Percentiles rank a stretch among this genome's conserved stretches.
Evolutionary conservation across 2,329 filamentous ascomycete species (phyloP).

Genomic region (Fusarium sacchari): DNA sequence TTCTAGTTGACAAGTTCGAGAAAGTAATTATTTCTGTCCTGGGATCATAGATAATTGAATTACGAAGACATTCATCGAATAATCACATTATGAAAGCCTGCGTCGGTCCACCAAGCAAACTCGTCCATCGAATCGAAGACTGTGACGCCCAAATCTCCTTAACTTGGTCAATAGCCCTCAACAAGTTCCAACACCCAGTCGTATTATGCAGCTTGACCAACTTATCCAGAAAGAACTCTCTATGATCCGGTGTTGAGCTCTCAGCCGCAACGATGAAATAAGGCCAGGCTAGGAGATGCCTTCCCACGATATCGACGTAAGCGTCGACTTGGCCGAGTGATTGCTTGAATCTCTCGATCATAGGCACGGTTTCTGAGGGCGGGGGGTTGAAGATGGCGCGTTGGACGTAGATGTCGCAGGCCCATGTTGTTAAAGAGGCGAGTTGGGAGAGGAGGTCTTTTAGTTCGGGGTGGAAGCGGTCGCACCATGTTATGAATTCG

Average conservation of each 20-base stretch:
- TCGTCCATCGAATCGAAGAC: constrained; percentile 37
- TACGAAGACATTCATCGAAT: too few species aligned
- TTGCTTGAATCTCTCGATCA: constrained; percentile 33
- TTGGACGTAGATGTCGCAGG: constrained; percentile 37
- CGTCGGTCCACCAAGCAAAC: constrained; percentile 34
- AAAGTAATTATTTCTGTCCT: constrained; percentile 9
- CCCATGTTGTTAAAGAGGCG: constrained; percentile 27
- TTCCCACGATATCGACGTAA: constrained; percentile 32
- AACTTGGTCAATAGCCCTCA: constrained; percentile 38
- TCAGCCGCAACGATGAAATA: constrained; percentile 39
- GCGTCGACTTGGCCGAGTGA: constrained; percentile 27
- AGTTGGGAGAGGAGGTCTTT: constrained; percentile 27
- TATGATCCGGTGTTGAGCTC: constrained; percentile 30
- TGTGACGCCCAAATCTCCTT: constrained; percentile 39
- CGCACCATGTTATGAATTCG: constrained; percentile 36
- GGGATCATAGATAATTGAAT: neutral
- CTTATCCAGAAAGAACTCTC: constrained; percentile 35
- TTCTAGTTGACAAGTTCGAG: constrained; percentile 11
- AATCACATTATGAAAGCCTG: constrained; percentile 40
- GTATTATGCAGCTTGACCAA: constrained; percentile 24
- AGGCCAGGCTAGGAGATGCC: constrained; percentile 35
- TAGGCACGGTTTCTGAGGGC: constrained; percentile 10
- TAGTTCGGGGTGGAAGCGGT: constrained; percentile 34
- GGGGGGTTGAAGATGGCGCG: constrained; percentile 34
- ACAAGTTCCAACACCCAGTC: constrained; percentile 35